A percentile compares a stretch with the other conserved stretches of the same genome.
Conservation (phyloP, 768 basidiomycete genomes). For the Pisolithus tinctorius region DNA sequence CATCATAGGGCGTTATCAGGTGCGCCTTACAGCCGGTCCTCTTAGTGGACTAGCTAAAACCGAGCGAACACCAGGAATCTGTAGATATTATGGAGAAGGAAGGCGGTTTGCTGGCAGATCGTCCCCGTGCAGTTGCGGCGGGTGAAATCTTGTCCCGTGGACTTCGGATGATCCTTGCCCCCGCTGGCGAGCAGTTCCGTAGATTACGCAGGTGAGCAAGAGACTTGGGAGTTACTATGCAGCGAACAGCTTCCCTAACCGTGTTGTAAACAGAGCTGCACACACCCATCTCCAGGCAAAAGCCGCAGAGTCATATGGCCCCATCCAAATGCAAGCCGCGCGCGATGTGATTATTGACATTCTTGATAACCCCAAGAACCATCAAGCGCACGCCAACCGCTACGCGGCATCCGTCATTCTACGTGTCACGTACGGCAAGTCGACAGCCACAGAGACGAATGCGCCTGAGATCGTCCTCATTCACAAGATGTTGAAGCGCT, state of each 20-base stretch:
- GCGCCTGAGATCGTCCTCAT: constrained; percentile 28
- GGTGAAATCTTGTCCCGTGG: constrained; percentile 56
- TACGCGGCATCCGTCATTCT: constrained; percentile 31
- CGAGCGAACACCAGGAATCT: constrained; percentile 35
- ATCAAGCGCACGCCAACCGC: constrained; percentile 50
- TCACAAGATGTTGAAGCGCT: constrained; percentile 28
- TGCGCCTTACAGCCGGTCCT: constrained; percentile 1
- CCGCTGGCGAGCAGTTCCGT: constrained; percentile 53
- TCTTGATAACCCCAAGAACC: constrained; percentile 29
- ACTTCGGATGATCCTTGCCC: constrained; percentile 49
- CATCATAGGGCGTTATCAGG: constrained; percentile 33
- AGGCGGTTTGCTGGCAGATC: constrained; percentile 49
- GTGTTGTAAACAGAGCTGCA: constrained; percentile 34
- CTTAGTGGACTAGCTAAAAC: not conserved
- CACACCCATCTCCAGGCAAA: constrained; percentile 56
- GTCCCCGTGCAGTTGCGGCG: constrained; percentile 49
- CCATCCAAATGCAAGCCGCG: constrained; percentile 37
- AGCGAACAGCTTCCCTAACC: not conserved
- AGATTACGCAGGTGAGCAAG: constrained; percentile 47
- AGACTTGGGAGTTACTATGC: not conserved
- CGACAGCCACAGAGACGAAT: constrained; percentile 22
- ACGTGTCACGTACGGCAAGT: constrained; percentile 30
- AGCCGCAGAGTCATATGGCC: constrained; percentile 40
- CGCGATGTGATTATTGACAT: constrained; percentile 27
- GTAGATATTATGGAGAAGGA: constrained; percentile 64